These are phyloP conservation scores for Naganishia cerealis DNA, from an alignment of 1,284 basidiomycete species.

Conservation along the genomic window DNA sequence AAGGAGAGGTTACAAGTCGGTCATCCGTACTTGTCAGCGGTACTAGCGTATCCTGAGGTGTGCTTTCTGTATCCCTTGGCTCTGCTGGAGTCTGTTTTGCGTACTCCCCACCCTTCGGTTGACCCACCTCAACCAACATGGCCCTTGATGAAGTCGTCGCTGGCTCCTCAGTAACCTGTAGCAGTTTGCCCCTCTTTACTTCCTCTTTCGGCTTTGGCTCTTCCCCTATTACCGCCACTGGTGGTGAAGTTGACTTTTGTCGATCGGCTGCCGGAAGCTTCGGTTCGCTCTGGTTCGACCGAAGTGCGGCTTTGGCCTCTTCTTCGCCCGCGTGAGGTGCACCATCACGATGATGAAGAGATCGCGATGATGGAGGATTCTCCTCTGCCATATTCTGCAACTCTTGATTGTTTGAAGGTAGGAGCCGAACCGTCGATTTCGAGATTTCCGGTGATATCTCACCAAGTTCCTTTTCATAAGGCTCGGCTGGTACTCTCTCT, in stretches of 20 bases:
- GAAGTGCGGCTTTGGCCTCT: neutral
- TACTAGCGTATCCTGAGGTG: neutral
- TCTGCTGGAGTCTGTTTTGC: neutral
- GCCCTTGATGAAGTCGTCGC: neutral
- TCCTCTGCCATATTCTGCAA: neutral
- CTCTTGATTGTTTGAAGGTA: neutral
- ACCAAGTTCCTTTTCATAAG: slow-evolving; percentile 24
- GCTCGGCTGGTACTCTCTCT: neutral
- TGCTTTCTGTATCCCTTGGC: neutral
- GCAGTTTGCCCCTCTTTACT: neutral
- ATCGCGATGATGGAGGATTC: neutral
- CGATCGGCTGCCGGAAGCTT: neutral
- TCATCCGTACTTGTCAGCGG: neutral
- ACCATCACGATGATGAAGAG: neutral
- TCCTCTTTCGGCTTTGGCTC: neutral
- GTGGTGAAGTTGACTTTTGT: neutral
- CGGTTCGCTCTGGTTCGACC: neutral
- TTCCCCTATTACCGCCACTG: neutral
- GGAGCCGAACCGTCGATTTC: neutral
- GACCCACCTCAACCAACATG: neutral
- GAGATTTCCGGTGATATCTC: slow-evolving; percentile 19
- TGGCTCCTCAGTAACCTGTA: neutral
- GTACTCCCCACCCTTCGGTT: neutral
- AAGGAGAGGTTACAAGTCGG: neutral
- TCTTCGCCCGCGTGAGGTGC: neutral